Evolutionary conservation across 2,329 filamentous ascomycete species (phyloP).

Genomic region (Byssoonygena ceratinophila): DNA sequence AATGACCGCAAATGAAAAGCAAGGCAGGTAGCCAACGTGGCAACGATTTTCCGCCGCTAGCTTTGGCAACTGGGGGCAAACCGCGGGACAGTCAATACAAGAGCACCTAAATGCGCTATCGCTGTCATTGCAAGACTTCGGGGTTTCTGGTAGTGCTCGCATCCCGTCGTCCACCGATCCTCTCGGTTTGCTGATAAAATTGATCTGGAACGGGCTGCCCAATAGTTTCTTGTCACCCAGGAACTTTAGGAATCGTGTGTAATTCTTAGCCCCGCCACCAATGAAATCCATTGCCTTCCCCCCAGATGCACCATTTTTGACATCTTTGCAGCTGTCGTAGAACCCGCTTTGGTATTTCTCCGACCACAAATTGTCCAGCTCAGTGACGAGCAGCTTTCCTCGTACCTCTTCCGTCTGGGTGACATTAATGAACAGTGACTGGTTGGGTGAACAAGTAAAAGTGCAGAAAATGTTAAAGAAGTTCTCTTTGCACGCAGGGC

Average conservation of each 20-base stretch:
- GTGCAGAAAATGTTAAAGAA: constrained; percentile 98
- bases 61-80: constrained; percentile 71
- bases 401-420: constrained; percentile 55
- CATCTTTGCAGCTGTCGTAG: constrained; percentile 96
- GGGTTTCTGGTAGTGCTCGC: constrained; percentile 56
- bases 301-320: constrained; percentile 93
- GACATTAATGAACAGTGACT: constrained; percentile 90
- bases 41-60: constrained; percentile 62
- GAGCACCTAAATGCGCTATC: constrained; percentile 80
- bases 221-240: constrained; percentile 79
- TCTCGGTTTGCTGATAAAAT: constrained; percentile 57
- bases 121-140: constrained; percentile 81
- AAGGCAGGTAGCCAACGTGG: constrained; percentile 77
- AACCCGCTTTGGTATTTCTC: constrained; percentile 76
- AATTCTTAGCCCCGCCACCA: constrained; percentile 86
- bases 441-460: constrained; percentile 94
- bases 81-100: constrained; percentile 80
- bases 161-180: constrained; percentile 58
- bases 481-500: constrained; percentile 94
- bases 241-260: constrained; percentile 77
- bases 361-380: constrained; percentile 81
- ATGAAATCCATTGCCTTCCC: constrained; percentile 92
- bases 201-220: constrained; percentile 96
- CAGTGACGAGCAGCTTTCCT: constrained; percentile 60
- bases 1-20: constrained; percentile 85